phyloP scores from a whole-genome alignment of 371 early-diverging fungal species.

The Entomophthora muscae region DNA sequence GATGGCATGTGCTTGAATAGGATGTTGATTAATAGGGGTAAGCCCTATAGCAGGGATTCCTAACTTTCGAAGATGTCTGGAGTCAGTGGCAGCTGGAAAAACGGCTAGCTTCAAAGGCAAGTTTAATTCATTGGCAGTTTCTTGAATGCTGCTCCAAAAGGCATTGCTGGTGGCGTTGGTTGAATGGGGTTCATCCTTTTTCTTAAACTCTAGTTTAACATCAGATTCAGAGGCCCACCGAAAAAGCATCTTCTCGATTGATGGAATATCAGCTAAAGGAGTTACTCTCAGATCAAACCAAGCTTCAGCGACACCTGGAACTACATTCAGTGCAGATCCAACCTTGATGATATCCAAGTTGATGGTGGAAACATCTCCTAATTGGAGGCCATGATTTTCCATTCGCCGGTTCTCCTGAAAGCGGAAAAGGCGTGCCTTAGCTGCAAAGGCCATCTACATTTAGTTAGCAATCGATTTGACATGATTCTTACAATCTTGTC shows the following conservation, averaged over 20 bases:
- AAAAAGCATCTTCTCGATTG: constrained; percentile 28
- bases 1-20: constrained; percentile 51
- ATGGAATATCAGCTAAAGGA: constrained; percentile 31
- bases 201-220: constrained; percentile 29
- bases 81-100: constrained; percentile 63
- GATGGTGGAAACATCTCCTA: constrained; percentile 60
- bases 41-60: constrained; percentile 48
- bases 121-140: background rate
- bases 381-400: constrained; percentile 18
- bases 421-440: constrained; percentile 18
- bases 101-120: constrained; percentile 37
- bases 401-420: constrained; percentile 27
- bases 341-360: constrained; percentile 22
- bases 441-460: background rate
- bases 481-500: constrained; percentile 26
- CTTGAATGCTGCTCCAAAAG: background rate
- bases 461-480: background rate
- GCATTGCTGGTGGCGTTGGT: background rate
- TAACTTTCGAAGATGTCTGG: constrained; percentile 41
- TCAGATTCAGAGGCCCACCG: background rate
- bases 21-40: constrained; percentile 42
- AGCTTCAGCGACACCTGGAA: constrained; percentile 36
- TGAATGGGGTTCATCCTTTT: background rate
- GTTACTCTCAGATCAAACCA: constrained; percentile 55
- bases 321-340: constrained; percentile 42